Conservation (phyloP, 768 basidiomycete genomes). For the Agaricus subrufescens region DNA sequence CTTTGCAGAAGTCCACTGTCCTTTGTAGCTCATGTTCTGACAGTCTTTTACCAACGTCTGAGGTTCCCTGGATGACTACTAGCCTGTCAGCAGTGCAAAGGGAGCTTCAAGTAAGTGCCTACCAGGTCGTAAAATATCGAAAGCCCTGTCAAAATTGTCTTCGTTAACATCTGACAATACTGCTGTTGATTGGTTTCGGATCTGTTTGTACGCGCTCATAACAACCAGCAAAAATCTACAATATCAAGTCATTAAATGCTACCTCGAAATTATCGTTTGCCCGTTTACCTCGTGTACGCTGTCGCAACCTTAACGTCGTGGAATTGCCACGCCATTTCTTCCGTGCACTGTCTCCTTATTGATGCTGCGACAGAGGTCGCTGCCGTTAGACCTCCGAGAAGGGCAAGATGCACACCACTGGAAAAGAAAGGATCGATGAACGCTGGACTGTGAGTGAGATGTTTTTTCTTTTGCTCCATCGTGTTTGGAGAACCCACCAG, state of each 20-base stretch:
- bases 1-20: conserved; percentile 28
- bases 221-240: conserved; percentile 42
- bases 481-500: conserved; percentile 15
- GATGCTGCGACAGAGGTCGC: conserved; percentile 28
- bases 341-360: conserved; percentile 24
- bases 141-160: conserved; percentile 44
- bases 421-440: conserved; percentile 68
- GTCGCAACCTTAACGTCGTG: conserved; percentile 28
- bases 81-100: not conserved
- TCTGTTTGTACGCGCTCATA: conserved; percentile 45
- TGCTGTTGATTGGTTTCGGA: conserved; percentile 32
- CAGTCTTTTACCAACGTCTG: conserved; percentile 26
- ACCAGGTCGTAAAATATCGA: conserved; percentile 40
- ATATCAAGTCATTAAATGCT: not conserved
- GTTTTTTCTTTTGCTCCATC: not conserved
- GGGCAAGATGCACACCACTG: conserved; percentile 39
- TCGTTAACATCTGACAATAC: conserved; percentile 41
- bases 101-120: not conserved
- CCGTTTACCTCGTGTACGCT: conserved; percentile 27
- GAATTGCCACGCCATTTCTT: conserved; percentile 23
- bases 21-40: conserved; percentile 47
- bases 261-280: not conserved
- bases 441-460: conserved; percentile 18
- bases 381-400: conserved; percentile 33
- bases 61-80: conserved; percentile 22